These are phyloP conservation scores for Verticillium albo-atrum DNA, from an alignment of 2,329 filamentous ascomycete genomes.

Conservation along the genomic window DNA sequence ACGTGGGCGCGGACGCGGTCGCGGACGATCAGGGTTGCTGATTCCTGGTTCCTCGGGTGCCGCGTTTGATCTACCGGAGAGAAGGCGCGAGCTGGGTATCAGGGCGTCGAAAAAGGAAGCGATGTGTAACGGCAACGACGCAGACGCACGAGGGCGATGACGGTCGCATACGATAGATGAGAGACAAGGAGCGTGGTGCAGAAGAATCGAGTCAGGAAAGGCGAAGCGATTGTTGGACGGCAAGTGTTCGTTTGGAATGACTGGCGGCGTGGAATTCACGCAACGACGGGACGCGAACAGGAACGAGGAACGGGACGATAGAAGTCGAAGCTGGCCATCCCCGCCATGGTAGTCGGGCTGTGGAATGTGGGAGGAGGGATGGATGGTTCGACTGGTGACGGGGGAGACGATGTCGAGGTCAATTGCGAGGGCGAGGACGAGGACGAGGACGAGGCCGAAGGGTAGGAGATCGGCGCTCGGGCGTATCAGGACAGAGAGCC, in stretches of 20 bases:
- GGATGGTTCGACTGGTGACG: background rate
- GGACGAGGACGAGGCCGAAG: background rate
- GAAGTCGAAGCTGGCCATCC: background rate
- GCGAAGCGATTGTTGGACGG: background rate
- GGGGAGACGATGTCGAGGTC: background rate
- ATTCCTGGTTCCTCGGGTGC: background rate
- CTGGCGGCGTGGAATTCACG: slow-evolving; percentile 1
- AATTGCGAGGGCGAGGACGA: background rate
- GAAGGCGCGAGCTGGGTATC: slow-evolving; percentile 1
- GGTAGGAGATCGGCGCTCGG: background rate
- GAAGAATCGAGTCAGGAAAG: background rate
- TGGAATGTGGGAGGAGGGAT: background rate
- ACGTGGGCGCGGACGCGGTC: no score
- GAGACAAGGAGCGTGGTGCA: background rate
- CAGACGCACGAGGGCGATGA: background rate
- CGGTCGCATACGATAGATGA: background rate
- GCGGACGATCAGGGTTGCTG: background rate
- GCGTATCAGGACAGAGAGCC: background rate
- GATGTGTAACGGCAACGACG: background rate
- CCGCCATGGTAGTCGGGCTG: background rate
- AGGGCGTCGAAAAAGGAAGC: background rate
- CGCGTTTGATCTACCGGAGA: slow-evolving; percentile 1
- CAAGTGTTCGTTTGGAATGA: background rate
- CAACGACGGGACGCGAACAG: background rate
- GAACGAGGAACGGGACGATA: background rate